Percentiles rank a stretch among this genome's conserved stretches.
phyloP scores from a whole-genome alignment of 2,329 filamentous ascomycete genomes.

The Colletotrichum sp. region DNA sequence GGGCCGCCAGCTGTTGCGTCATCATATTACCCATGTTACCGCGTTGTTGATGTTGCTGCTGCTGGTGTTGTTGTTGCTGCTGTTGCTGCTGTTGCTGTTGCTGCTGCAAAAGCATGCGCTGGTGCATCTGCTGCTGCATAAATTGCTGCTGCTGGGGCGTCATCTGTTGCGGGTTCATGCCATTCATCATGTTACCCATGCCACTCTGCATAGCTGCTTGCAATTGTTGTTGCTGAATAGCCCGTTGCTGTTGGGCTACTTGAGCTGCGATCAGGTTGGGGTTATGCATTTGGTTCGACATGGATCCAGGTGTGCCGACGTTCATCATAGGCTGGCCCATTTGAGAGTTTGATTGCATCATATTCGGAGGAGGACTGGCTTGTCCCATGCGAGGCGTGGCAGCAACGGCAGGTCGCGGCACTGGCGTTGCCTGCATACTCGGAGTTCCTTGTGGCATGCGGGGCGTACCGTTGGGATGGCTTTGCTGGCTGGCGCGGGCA shows the following conservation, averaged over 20 bases:
- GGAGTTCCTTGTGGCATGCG: conserved; percentile 67
- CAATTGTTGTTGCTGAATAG: conserved; percentile 46
- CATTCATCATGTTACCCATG: conserved; percentile 34
- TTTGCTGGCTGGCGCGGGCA: conserved; percentile 69
- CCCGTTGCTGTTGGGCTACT: conserved; percentile 53
- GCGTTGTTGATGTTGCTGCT: conserved; percentile 34
- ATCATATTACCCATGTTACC: conserved; percentile 42
- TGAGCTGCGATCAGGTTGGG: conserved; percentile 47
- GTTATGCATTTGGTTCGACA: conserved; percentile 43
- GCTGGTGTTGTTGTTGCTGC: conserved; percentile 38
- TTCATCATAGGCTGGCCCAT: conserved; percentile 57
- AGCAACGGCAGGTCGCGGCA: conserved; percentile 54
- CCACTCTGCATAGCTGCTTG: conserved; percentile 40
- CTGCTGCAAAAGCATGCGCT: conserved; percentile 17
- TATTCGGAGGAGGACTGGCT: conserved; percentile 64
- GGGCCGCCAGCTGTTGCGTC: conserved; percentile 46
- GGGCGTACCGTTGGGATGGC: conserved; percentile 67
- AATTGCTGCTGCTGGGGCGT: conserved; percentile 18
- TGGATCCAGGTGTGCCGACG: conserved; percentile 35
- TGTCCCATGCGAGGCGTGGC: conserved; percentile 68
- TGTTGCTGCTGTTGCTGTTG: conserved; percentile 42
- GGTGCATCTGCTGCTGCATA: conserved; percentile 27
- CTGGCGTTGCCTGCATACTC: conserved; percentile 66
- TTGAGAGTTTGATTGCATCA: conserved; percentile 63
- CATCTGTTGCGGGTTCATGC: conserved; percentile 38